Evolutionary conservation across 2,329 filamentous ascomycete genomes (phyloP).

Genomic region (Alternaria sp.): DNA sequence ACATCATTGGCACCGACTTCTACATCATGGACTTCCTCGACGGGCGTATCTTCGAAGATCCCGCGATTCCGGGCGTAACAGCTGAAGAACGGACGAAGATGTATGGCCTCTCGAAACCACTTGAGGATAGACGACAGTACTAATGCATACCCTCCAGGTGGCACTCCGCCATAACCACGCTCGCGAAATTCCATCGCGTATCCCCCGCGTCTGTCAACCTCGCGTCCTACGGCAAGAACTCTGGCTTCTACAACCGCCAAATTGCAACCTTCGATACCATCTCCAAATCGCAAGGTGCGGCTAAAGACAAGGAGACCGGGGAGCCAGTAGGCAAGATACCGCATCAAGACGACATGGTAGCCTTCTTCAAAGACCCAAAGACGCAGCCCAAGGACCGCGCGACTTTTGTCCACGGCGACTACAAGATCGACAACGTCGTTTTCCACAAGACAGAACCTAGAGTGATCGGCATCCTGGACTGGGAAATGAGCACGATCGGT

Average conservation of each 20-base stretch:
- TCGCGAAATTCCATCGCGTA: slow-evolving; percentile 85
- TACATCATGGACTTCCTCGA: slow-evolving; percentile 98
- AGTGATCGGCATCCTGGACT: slow-evolving; percentile 92
- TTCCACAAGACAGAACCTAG: slow-evolving; percentile 88
- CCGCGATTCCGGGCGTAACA: slow-evolving; percentile 75
- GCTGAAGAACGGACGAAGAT: slow-evolving; percentile 74
- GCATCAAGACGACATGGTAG: slow-evolving; percentile 78
- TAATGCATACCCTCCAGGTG: slow-evolving; percentile 62
- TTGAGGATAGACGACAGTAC: not conserved
- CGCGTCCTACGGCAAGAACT: slow-evolving; percentile 72
- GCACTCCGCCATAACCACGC: slow-evolving; percentile 80
- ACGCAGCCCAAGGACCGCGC: slow-evolving; percentile 78
- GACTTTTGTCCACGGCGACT: slow-evolving; percentile 90
- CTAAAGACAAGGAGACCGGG: slow-evolving; percentile 77
- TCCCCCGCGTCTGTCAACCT: slow-evolving; percentile 71
- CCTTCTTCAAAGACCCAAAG: slow-evolving; percentile 73
- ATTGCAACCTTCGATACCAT: slow-evolving; percentile 82
- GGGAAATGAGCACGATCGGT: slow-evolving; percentile 95
- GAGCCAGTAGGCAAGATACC: slow-evolving; percentile 81
- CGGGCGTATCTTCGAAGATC: slow-evolving; percentile 91
- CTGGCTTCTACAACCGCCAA: slow-evolving; percentile 85
- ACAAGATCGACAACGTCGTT: slow-evolving; percentile 73
- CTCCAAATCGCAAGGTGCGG: slow-evolving; percentile 75
- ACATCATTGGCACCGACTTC: slow-evolving; percentile 85
- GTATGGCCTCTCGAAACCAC: slow-evolving; percentile 45